Evolutionary conservation across 495 filamentous ascomycete species (phyloP), one percentile per base, ranked within the genome.

Genomic region (Aspergillus kassunensis): DNA sequence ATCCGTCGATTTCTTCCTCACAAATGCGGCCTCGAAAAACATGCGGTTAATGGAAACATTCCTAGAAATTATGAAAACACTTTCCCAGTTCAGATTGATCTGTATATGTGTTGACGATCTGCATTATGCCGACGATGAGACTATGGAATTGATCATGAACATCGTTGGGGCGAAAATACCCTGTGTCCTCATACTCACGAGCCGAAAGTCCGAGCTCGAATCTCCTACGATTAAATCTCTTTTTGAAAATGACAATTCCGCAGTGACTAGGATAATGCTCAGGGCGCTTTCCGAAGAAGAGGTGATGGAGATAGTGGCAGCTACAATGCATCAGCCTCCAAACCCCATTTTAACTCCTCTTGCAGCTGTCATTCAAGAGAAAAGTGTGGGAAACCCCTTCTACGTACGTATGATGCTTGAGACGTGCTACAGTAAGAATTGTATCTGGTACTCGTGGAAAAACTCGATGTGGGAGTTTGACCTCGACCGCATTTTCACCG

Each of bases 401-500:
- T 92, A 91, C 56, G 85, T 95, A 54, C 81, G 88, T 25, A 88
- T 95, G 64, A 91, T 96, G 82, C 78, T 96, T n/a, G 87, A 87
- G 60, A 85, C 86, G 7, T 91, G 88, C 60, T 84, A 95, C 64
- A 81, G 85, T 15, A 95, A 89, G 64, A 83, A 83, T 56, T 92
- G 87, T 59, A 84, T 96, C 44, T 95, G 86, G 82, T 95, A 91
- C 67, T 86, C 86, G 39, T 96, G 90, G 79, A 85, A 83, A 55
- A 77, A 84, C 35, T 84, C 81, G 18, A 73, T 71, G 33, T 96
- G 91, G 91, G 77, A 83, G n/a, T 96, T 84, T 62, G 85, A 92
- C 59, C 67, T 96, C 9, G 88, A 95, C 64, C 78, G 79, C 46
- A 82, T 95, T 1, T 95, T 95, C 58, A 82, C 82, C 16, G 83